A percentile compares a stretch with the other conserved stretches of the same genome.
These are phyloP conservation scores for Antrodiella citrinella DNA, from an alignment of 768 basidiomycete genomes.

Conservation along the genomic window DNA sequence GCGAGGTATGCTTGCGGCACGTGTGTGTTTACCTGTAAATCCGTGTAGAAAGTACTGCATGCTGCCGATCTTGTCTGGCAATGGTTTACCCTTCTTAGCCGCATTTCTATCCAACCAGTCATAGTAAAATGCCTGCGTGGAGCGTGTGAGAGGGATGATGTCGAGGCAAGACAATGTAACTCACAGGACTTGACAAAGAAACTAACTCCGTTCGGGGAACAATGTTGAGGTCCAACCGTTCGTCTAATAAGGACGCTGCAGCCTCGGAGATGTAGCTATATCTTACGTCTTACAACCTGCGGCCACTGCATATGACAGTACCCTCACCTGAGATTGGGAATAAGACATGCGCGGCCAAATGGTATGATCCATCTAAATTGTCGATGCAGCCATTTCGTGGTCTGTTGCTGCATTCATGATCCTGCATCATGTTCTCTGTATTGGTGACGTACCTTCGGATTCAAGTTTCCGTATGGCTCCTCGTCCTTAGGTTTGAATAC, in stretches of 20 bases:
- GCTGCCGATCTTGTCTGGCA: conserved; percentile 86
- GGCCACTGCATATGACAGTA: not conserved
- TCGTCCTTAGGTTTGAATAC: conserved; percentile 93
- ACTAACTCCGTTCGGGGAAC: conserved; percentile 84
- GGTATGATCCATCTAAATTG: conserved; percentile 87
- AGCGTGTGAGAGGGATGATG: not conserved
- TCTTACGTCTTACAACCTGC: not conserved
- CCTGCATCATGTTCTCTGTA: too few relatives aligned
- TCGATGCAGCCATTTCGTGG: conserved; percentile 84
- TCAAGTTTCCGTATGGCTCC: conserved; percentile 81
- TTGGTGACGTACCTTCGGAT: conserved; percentile 59
- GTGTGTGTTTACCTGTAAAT: conserved; percentile 46
- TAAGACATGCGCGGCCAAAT: conserved; percentile 82
- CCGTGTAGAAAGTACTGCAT: conserved; percentile 88
- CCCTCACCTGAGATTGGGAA: conserved; percentile 75
- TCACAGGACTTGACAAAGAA: conserved; percentile 64
- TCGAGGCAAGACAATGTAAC: conserved; percentile 9
- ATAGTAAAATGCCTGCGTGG: conserved; percentile 75
- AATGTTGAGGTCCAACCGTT: conserved; percentile 64
- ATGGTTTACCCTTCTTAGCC: conserved; percentile 71
- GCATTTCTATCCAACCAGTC: conserved; percentile 84
- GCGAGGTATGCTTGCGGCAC: too few relatives aligned
- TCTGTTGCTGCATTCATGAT: conserved; percentile 41
- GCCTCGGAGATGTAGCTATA: conserved; percentile 81
- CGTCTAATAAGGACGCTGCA: conserved; percentile 78